Evolutionary conservation across 2,329 filamentous ascomycete species (phyloP), one percentile per base, ranked within the genome.

Genomic region (Diaporthe nobilis): DNA sequence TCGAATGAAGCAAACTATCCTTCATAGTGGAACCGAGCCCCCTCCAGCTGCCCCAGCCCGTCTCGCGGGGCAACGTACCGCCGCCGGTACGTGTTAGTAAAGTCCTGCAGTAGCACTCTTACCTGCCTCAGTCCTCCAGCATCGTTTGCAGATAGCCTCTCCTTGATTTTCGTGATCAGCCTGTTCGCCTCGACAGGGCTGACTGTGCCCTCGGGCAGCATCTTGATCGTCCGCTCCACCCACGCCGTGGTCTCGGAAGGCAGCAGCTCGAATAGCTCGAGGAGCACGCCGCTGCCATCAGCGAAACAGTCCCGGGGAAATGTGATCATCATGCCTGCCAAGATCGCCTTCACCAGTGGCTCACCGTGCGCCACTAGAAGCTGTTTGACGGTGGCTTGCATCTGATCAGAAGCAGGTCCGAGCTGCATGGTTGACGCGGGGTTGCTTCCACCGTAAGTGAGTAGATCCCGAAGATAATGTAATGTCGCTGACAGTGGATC

Each of bases 281-380:
- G 91, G 71, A 99, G 86, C n/a, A 98, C 95, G 6, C 95, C 96
- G 67, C 95, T 98, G 22, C 95, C 96, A 82, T 99, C 97, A 0
- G 96, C 93, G 82, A 98, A 98, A 85, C 96, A 98, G 83, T 98
- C 97, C 58, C 94, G 92, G 0, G 97, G 97, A 86, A 99, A 99
- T 0, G 94, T 97, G 83, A 98, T 98, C 96, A 99, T 98, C 96
- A 99, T 98, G 76, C 97, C 97, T 1, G 96, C 97, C 86, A 99
- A 89, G 75, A 98, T 93, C 78, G 96, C 94, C 85, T 98, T 96
- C 10, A 97, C 93, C 39, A 99, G 88, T 74, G 92, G 87, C 81
- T 95, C 93, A 51, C 97, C 95, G 78, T 95, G 92, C 1, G 88
- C 86, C 2, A 89, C 78, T 34, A 98, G 86, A 71, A 98, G 89